Evolutionary conservation across 192 early-diverging fungal species (phyloP).

Genomic region (Linnemannia zychae): DNA sequence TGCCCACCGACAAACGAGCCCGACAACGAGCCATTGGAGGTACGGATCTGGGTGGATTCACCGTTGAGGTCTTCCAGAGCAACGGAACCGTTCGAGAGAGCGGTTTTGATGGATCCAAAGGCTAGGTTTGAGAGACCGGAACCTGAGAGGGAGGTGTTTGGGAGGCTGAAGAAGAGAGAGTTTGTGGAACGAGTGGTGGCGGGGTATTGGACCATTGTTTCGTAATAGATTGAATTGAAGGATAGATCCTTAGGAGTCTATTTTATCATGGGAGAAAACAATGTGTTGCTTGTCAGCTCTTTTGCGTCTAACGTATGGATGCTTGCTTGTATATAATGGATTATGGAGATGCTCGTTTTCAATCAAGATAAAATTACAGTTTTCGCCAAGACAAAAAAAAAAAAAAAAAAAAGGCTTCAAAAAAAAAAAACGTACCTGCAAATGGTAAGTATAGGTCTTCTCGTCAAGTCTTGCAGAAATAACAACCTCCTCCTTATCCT

Average conservation of each 20-base stretch:
- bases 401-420: background rate
- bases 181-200: background rate
- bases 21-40: conserved; percentile 26
- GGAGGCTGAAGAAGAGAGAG: conserved; percentile 16
- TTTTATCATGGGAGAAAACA: background rate
- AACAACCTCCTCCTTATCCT: conserved; percentile 14
- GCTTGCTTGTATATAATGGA: too few relatives aligned
- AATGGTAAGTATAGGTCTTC: conserved; percentile 11
- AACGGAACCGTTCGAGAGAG: conserved; percentile 32
- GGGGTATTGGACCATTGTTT: conserved; percentile 38
- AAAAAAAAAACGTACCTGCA: conserved; percentile 19
- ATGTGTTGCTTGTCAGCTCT: too few relatives aligned
- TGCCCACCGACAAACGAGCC: conserved; percentile 34
- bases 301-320: too few relatives aligned
- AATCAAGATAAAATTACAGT: too few relatives aligned
- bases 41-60: conserved; percentile 7
- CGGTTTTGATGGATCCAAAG: conserved; percentile 22
- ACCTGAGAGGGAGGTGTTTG: conserved; percentile 22
- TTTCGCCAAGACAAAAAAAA: too few relatives aligned
- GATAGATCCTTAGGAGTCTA: conserved; percentile 17
- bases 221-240: conserved; percentile 25
- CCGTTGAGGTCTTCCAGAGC: background rate
- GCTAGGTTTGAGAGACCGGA: background rate
- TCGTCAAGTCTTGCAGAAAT: conserved; percentile 24
- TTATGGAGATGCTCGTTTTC: too few relatives aligned